Evolutionary conservation across 139 green algal genomes (phyloP), one percentile per base, ranked within the genome.

Genomic region (Picochlorum sp.): DNA sequence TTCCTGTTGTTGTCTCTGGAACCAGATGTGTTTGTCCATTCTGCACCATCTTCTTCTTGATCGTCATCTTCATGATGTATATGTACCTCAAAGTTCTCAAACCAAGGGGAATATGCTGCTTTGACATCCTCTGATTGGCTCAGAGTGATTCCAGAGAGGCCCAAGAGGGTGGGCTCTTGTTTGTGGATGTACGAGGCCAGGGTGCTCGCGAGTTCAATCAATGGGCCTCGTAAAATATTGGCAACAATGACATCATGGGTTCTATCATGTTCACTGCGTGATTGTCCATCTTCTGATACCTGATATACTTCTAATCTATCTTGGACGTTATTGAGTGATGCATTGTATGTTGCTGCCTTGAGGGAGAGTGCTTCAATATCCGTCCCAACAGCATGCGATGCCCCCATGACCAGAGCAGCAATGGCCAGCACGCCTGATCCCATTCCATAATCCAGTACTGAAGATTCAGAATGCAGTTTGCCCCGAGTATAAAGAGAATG

Each of bases 201-300:
- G 1, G 73, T 70, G 0, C 68, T 68, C 23, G 63, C 62, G 49
- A 93, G 71, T n/a, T 78, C 80, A 45, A 90, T 23, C 14, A 93
- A 65, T 3, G 88, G 88, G 0, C 85, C 85, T 38, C 75, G 44
- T 57, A 96, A 74, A 4, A 96, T 95, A 83, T 96, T 96, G 44
- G 90, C 73, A 15, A 76, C 73, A 45, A 67, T 58, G 8, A 64
- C 51, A 38, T 54, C 24, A 24, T 34, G 50, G 32, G 6, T 2
- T 24, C 16, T 15, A 44, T 32, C 28, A 18, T 45, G 52, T 46
- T 69, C n/a, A 54, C 15, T 54, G n/a, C 47, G 6, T 20, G 16
- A 9, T 20, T 54, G 16, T 0, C n/a, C 47, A 54, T 54, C 15
- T 9, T 54, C n/a, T 20, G 47, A 54, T 60, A 76, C 84, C 56